A percentile compares a stretch with the other conserved stretches of the same genome.
phyloP scores from a whole-genome alignment of 148 eudicot species.

The Linanthus parryae region DNA sequence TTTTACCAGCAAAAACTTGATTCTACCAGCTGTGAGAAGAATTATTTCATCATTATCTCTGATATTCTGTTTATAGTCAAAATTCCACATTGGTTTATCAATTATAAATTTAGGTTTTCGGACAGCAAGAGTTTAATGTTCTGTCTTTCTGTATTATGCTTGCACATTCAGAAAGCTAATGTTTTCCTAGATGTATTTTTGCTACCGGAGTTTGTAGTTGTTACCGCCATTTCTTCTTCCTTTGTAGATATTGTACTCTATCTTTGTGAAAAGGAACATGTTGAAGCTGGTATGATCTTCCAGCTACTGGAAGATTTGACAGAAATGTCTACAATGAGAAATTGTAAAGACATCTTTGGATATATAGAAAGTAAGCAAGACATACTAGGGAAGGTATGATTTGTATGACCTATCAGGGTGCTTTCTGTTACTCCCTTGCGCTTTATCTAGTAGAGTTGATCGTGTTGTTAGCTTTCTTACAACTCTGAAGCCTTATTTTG shows the following conservation, averaged over 20 bases:
- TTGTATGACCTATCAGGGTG: background rate
- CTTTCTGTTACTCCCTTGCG: background rate
- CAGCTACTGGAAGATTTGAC: constrained; percentile 96
- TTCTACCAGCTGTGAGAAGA: background rate
- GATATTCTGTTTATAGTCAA: too few species aligned
- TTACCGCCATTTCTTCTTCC: constrained; percentile 8
- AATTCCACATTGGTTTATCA: too few species aligned
- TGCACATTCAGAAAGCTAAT: too few species aligned
- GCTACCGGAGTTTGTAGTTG: too few species aligned
- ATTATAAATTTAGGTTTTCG: too few species aligned
- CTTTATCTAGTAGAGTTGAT: background rate
- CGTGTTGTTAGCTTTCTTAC: constrained; percentile 3
- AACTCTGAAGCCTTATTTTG: too few species aligned
- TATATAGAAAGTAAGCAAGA: constrained; percentile 99
- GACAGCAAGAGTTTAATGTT: too few species aligned
- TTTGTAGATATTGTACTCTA: constrained; percentile 79
- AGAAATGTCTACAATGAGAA: constrained; percentile 98
- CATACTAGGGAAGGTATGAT: constrained; percentile 80
- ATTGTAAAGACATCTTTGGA: constrained; percentile 90
- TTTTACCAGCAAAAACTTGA: background rate
- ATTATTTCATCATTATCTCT: background rate
- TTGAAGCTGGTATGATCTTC: constrained; percentile 98
- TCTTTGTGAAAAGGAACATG: constrained; percentile 96
- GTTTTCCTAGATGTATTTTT: too few species aligned
- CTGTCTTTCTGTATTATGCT: too few species aligned